phyloP scores from a whole-genome alignment of 2,329 filamentous ascomycete species.

The Colletotrichum sp. region DNA sequence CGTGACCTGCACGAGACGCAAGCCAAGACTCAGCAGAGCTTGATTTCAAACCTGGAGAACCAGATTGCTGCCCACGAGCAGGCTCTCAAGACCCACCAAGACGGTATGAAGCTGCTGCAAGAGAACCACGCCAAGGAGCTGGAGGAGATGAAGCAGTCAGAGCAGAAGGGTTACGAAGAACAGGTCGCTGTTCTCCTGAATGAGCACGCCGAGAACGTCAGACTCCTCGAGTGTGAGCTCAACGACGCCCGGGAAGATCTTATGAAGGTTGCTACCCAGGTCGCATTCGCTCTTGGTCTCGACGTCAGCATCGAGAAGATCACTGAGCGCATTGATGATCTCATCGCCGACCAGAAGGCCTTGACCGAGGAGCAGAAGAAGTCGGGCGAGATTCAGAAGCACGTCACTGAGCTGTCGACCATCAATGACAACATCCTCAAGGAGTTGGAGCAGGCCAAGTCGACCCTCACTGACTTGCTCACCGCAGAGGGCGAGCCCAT shows the following conservation, averaged over 20 bases:
- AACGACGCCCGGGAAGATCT: conserved; percentile 70
- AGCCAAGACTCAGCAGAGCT: conserved; percentile 47
- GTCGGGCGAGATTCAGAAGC: conserved; percentile 59
- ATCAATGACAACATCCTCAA: conserved; percentile 66
- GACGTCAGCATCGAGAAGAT: conserved; percentile 74
- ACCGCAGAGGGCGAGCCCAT: conserved; percentile 51
- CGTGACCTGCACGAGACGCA: conserved; percentile 58
- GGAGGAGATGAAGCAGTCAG: conserved; percentile 50
- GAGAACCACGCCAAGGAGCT: conserved; percentile 56
- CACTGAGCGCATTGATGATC: conserved; percentile 62
- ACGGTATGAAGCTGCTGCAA: conserved; percentile 54
- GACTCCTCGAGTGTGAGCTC: conserved; percentile 66
- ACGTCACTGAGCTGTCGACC: conserved; percentile 59
- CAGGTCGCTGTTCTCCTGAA: conserved; percentile 63
- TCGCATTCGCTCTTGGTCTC: conserved; percentile 64
- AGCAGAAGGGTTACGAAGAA: conserved; percentile 61
- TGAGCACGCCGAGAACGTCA: conserved; percentile 63
- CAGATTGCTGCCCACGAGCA: conserved; percentile 66
- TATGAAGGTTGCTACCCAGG: conserved; percentile 66
- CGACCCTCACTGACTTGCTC: conserved; percentile 58
- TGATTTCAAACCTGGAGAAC: conserved; percentile 59
- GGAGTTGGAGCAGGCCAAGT: conserved; percentile 67
- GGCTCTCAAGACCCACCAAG: conserved; percentile 59
- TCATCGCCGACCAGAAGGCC: conserved; percentile 64
- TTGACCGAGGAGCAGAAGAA: conserved; percentile 65